phyloP scores from a whole-genome alignment of 2,329 filamentous ascomycete genomes.

The Colletotrichum liaoningense region DNA sequence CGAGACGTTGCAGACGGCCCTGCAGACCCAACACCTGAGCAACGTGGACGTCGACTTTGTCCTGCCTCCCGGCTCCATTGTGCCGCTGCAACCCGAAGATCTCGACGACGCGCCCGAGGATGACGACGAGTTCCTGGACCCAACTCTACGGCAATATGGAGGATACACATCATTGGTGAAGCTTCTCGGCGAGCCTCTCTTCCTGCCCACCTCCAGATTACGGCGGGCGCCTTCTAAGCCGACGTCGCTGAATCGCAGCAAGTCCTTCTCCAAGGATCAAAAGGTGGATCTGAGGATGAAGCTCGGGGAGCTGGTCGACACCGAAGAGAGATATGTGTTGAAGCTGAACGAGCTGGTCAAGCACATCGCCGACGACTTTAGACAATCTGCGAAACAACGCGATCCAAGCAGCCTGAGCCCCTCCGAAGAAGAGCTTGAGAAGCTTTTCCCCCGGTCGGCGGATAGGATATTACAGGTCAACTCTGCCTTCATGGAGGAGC shows the following conservation, averaged over 20 bases:
- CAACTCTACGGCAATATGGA: constrained; percentile 77
- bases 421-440: constrained; percentile 76
- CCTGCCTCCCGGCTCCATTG: constrained; percentile 81
- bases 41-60: constrained; percentile 92
- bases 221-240: constrained; percentile 89
- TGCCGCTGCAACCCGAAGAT: constrained; percentile 70
- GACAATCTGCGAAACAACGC: constrained; percentile 72
- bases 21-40: constrained; percentile 84
- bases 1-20: constrained; percentile 77
- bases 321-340: constrained; percentile 91
- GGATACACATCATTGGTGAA: constrained; percentile 81
- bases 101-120: constrained; percentile 69
- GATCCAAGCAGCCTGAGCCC: constrained; percentile 74
- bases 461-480: constrained; percentile 87
- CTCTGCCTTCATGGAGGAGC: constrained; percentile 79
- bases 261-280: constrained; percentile 82
- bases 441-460: constrained; percentile 84
- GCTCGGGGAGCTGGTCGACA: constrained; percentile 90
- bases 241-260: constrained; percentile 81
- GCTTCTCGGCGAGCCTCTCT: constrained; percentile 84
- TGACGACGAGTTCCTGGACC: constrained; percentile 75
- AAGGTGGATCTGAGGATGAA: constrained; percentile 88
- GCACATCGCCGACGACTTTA: constrained; percentile 83
- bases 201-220: constrained; percentile 86
- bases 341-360: constrained; percentile 88